These are phyloP conservation scores for Petunia hybrid DNA, from an alignment of 305 asterid genomes.

Conservation along the genomic window DNA sequence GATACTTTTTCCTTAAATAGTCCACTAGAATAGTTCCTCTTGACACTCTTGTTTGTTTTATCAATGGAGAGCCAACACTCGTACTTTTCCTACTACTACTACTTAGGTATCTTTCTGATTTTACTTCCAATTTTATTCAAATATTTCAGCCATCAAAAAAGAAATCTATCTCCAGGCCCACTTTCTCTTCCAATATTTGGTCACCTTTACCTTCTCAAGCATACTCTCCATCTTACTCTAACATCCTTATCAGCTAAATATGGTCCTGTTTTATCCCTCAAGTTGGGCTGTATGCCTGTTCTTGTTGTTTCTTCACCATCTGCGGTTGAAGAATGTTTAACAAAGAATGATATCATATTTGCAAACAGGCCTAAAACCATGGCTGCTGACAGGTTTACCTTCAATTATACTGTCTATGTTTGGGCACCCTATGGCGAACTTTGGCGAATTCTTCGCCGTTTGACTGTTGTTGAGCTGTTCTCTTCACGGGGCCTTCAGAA, in stretches of 20 bases:
- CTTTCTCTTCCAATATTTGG: constrained; percentile 44
- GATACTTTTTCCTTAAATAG: neutral
- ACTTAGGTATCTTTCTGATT: neutral
- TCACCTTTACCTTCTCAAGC: constrained; percentile 41
- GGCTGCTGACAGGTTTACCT: constrained; percentile 38
- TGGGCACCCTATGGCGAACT: constrained; percentile 45
- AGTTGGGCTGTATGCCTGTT: constrained; percentile 35
- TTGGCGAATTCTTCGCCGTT: constrained; percentile 44
- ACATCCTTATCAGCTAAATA: constrained; percentile 33
- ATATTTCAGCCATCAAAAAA: neutral
- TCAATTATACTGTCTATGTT: constrained; percentile 27
- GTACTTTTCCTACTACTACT: neutral
- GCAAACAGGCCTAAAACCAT: constrained; percentile 44
- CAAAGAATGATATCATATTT: constrained; percentile 40
- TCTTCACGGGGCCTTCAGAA: constrained; percentile 37
- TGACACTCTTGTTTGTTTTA: neutral
- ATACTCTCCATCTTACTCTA: constrained; percentile 32
- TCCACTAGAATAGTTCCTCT: neutral
- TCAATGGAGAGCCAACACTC: constrained; percentile 1
- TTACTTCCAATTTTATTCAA: constrained; percentile 1
- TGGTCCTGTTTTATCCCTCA: constrained; percentile 46
- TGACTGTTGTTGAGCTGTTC: constrained; percentile 34
- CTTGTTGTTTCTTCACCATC: constrained; percentile 47
- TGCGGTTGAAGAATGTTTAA: constrained; percentile 46
- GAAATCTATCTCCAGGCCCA: constrained; percentile 46